phyloP scores from a whole-genome alignment of 148 eudicot genomes.

The Rhododendron ferrugineum region DNA sequence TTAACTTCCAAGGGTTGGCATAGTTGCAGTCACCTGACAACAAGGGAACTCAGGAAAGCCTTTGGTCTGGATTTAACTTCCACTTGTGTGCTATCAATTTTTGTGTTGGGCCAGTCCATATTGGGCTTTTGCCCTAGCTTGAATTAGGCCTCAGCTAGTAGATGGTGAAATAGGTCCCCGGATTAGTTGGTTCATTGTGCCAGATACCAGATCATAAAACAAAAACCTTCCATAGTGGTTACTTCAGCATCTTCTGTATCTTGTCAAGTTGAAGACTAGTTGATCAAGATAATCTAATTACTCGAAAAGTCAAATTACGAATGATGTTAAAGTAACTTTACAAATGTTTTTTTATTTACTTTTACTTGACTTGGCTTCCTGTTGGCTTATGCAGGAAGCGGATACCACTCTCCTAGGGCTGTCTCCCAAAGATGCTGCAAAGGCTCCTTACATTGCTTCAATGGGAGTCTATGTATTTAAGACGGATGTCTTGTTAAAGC shows the following conservation, averaged over 20 bases:
- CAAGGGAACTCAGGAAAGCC: background rate
- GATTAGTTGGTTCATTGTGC: background rate
- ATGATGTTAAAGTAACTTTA: background rate
- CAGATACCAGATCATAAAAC: background rate
- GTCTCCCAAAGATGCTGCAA: slow-evolving; percentile 54
- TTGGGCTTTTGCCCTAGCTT: background rate
- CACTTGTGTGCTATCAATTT: background rate
- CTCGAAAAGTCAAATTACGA: background rate
- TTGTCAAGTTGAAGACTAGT: background rate
- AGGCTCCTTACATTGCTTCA: slow-evolving; percentile 84
- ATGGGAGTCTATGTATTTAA: slow-evolving; percentile 92
- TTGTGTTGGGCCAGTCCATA: background rate
- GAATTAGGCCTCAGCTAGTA: background rate
- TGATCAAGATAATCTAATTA: background rate
- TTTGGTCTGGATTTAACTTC: background rate
- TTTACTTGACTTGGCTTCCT: background rate
- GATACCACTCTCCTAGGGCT: slow-evolving; percentile 82
- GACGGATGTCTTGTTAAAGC: slow-evolving; percentile 67
- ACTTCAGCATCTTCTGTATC: background rate
- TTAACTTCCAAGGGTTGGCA: background rate
- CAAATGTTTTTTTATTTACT: background rate
- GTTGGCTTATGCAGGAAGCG: slow-evolving; percentile 51
- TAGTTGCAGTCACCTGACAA: background rate
- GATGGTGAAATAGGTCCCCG: background rate
- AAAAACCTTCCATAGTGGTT: background rate